A percentile compares a stretch with the other conserved stretches of the same genome.
Evolutionary conservation across 1,284 basidiomycete species (phyloP).

Genomic region (Cryptococcus amylolentus): DNA sequence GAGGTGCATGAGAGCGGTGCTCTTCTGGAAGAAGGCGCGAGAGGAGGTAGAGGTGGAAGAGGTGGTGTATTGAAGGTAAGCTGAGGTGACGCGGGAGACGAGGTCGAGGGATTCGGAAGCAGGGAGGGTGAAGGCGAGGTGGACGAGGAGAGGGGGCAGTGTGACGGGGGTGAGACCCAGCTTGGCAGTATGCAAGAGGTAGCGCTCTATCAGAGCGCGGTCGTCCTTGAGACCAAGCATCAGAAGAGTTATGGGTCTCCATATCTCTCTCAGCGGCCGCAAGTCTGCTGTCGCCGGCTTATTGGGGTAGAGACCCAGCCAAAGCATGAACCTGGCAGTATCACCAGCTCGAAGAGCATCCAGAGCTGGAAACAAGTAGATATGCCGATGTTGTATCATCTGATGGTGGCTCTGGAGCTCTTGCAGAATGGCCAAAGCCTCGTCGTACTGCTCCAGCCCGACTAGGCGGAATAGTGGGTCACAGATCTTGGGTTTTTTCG

Average conservation of each 20-base stretch:
- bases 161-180: constrained; percentile 36
- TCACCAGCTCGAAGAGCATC: constrained; percentile 13
- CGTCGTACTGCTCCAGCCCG: constrained; percentile 3
- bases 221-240: constrained; percentile 21
- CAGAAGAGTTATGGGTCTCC: constrained; percentile 26
- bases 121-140: constrained; percentile 19
- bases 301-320: constrained; percentile 40
- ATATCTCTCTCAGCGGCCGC: constrained; percentile 22
- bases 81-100: constrained; percentile 8
- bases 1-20: constrained; percentile 14
- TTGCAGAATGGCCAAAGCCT: constrained; percentile 28
- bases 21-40: constrained; percentile 11
- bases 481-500: constrained; percentile 16
- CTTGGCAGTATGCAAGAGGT: constrained; percentile 21
- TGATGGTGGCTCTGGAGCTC: constrained; percentile 23
- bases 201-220: constrained; percentile 18
- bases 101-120: constrained; percentile 17
- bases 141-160: constrained; percentile 20
- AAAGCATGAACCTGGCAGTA: constrained; percentile 26
- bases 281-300: constrained; percentile 27
- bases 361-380: constrained; percentile 33
- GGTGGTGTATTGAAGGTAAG: constrained; percentile 20
- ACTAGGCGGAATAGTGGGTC: constrained; percentile 34
- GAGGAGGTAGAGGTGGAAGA: constrained; percentile 17
- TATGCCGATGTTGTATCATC: constrained; percentile 21